Conservation (phyloP, 768 basidiomycete species). For the Boletus rubescentipes region DNA sequence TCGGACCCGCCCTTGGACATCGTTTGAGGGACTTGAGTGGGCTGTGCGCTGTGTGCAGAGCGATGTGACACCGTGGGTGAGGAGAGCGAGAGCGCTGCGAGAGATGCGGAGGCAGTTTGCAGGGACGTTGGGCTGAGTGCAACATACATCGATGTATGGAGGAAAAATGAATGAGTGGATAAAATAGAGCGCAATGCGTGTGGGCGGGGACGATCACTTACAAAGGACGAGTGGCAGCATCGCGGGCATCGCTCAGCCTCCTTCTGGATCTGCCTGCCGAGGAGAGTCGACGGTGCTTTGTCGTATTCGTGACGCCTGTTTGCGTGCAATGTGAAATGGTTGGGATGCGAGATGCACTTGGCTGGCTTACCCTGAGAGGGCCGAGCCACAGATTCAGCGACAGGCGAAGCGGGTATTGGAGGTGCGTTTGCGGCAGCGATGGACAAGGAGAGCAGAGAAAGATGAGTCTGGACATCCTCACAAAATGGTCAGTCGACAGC, state of each 20-base stretch:
- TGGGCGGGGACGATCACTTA: slow-evolving; percentile 53
- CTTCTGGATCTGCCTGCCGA: slow-evolving; percentile 70
- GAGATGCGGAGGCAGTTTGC: slow-evolving; percentile 38
- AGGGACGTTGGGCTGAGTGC: slow-evolving; percentile 34
- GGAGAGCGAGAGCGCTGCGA: slow-evolving; percentile 43
- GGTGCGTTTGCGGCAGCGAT: slow-evolving; percentile 53
- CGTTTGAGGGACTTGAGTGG: slow-evolving; percentile 6
- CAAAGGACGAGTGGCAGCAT: slow-evolving; percentile 73
- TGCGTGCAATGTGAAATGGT: neutral
- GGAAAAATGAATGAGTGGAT: neutral
- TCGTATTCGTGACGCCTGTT: slow-evolving; percentile 32
- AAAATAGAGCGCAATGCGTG: neutral
- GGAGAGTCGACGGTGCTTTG: slow-evolving; percentile 66
- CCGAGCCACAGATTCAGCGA: slow-evolving; percentile 19
- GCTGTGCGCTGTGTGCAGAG: slow-evolving; percentile 10
- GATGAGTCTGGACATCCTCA: slow-evolving; percentile 14
- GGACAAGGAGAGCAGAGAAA: slow-evolving; percentile 68
- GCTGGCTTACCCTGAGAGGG: slow-evolving; percentile 18
- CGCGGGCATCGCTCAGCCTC: slow-evolving; percentile 74
- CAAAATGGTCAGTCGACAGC: neutral
- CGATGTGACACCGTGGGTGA: slow-evolving; percentile 37
- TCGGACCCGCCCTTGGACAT: slow-evolving; percentile 4
- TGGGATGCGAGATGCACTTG: neutral
- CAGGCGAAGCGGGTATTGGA: slow-evolving; percentile 42
- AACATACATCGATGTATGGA: too few relatives aligned